Base-by-base conservation (phyloP, 2,329 filamentous ascomycete genomes). In the Zymoseptoria pseudotritici region DNA sequence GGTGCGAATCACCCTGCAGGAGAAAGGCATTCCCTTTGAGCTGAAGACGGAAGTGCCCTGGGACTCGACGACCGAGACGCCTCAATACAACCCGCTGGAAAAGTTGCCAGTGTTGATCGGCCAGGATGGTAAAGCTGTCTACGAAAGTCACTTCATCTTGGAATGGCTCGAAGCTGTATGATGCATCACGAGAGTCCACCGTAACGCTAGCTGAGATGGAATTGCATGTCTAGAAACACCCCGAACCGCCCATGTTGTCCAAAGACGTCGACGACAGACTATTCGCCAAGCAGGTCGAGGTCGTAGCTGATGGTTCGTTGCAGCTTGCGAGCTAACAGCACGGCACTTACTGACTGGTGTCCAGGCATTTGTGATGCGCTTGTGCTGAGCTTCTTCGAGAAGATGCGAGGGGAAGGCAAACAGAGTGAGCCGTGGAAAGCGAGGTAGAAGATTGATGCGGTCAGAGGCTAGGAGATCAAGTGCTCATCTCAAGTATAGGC, bases 41-140 rank as follows among this genome's bases (percentile, higher is more conserved):
- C 69, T 78, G 29, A 67, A 74, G 53, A 77, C 74, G 42, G 76
- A 78, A 68, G 75, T 78, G 1, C 76, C 75, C 0, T 78, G 76
- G 75, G 70, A 78, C 65, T 66, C 63, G 19, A 71, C 71, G 3
- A 77, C 75, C 0, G 57, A 72, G 53, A 77, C 73, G 11, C 73
- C 74, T 1, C 60, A 67, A 49, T 71, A 76, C 70, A 77, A 77
- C 49, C 75, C 75, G 0, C 62, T 77, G 4, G 75, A 77, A 49
- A 76, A 77, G 55, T 69, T 77, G 0, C 74, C 74, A 0, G 71
- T 76, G 2, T 62, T 77, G 6, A 66, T 77, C 56, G 66, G 69
- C 53, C 65, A 70, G 22, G 66, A 65, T 52, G 66, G 63, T 19
- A 67, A 66, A 22, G 63, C 71, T 2, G 65, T 76, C 31, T 75